Conservation (phyloP, 129 eudicot genomes). For the Chrysanthemum lavandulifolium region DNA sequence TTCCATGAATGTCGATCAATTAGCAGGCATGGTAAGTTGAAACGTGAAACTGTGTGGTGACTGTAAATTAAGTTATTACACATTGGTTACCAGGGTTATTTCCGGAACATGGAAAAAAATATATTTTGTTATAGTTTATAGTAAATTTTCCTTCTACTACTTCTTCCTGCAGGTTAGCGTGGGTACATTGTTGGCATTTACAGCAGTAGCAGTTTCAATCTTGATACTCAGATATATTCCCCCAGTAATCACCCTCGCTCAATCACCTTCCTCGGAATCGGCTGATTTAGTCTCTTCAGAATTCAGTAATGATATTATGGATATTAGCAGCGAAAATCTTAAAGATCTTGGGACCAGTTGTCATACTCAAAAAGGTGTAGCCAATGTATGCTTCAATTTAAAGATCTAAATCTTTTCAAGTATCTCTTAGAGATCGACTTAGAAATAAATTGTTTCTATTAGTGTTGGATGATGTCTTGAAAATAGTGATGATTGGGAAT, state of each 20-base stretch:
- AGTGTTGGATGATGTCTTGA: constrained; percentile 15
- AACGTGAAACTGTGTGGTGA: too few relatives aligned
- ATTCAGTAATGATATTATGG: constrained; percentile 21
- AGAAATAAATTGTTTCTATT: too few relatives aligned
- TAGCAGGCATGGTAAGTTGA: constrained; percentile 38
- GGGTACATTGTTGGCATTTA: constrained; percentile 62
- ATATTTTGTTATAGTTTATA: not conserved
- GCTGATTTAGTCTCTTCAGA: constrained; percentile 27
- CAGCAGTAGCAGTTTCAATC: constrained; percentile 59
- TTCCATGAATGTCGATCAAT: constrained; percentile 60
- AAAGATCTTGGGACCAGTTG: constrained; percentile 25
- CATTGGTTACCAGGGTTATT: constrained; percentile 19
- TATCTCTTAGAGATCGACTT: too few relatives aligned
- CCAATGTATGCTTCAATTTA: constrained; percentile 41
- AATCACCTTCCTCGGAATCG: constrained; percentile 33
- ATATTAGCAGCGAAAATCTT: constrained; percentile 11
- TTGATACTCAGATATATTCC: constrained; percentile 58
- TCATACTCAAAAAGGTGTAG: constrained; percentile 42
- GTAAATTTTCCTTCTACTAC: constrained; percentile 4
- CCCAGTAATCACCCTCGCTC: constrained; percentile 35
- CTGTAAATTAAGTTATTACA: too few relatives aligned
- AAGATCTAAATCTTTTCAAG: too few relatives aligned
- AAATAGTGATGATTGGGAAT: too few relatives aligned
- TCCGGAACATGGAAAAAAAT: too few relatives aligned
- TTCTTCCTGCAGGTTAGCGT: constrained; percentile 49